Conservation (phyloP, 208 protist species). For the Naegleria lovaniensis region DNA sequence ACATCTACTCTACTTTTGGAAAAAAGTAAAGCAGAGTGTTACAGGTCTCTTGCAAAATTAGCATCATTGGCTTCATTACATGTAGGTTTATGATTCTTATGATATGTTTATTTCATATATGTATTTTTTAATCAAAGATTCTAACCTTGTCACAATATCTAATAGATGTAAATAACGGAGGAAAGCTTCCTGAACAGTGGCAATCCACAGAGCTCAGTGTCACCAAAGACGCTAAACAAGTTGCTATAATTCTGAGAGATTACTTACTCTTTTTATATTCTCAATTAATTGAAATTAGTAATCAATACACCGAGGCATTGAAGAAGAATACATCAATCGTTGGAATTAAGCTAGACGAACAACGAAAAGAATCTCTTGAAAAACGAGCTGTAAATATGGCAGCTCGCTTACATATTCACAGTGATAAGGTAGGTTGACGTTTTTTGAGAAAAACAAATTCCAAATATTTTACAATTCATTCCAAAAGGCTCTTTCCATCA, state of each 20-base stretch:
- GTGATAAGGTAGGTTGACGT: not conserved
- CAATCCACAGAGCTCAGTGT: not conserved
- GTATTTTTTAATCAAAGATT: not conserved
- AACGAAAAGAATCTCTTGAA: not conserved
- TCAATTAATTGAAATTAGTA: not conserved
- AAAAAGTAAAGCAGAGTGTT: conserved; percentile 16
- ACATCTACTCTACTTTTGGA: not conserved
- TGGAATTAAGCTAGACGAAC: not conserved
- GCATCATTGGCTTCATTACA: not conserved
- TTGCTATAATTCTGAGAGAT: not conserved
- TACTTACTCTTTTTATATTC: conserved; percentile 16
- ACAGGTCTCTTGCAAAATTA: conserved; percentile 7
- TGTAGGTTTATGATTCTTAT: no score
- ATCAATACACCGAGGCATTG: not conserved
- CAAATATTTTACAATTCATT: no score
- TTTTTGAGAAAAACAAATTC: no score
- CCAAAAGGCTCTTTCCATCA: not conserved
- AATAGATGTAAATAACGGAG: not conserved
- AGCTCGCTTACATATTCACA: not conserved
- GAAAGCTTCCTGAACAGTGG: not conserved
- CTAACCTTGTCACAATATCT: not conserved
- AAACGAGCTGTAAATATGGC: not conserved
- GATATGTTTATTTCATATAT: not conserved
- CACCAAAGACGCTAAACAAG: not conserved
- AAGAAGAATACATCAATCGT: not conserved